phyloP scores from a whole-genome alignment of 495 filamentous ascomycete genomes.

The Talaromyces proteolyticus region DNA sequence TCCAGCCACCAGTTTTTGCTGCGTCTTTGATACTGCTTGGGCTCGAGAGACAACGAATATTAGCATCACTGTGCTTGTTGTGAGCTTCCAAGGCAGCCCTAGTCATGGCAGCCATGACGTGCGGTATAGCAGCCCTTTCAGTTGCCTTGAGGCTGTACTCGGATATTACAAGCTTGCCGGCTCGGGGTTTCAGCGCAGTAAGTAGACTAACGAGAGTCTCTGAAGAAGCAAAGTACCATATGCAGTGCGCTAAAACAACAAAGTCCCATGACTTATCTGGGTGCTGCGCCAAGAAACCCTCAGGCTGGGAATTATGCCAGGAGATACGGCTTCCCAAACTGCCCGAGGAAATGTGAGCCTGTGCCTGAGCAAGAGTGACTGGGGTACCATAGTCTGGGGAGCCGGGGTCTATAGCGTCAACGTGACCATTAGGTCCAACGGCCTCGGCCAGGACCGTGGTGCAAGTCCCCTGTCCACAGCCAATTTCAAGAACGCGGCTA shows the following conservation, averaged over 20 bases:
- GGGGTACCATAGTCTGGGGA: slow-evolving; percentile 40
- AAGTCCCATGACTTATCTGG: slow-evolving; percentile 27
- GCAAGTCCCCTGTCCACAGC: slow-evolving; percentile 49
- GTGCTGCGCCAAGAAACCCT: slow-evolving; percentile 16
- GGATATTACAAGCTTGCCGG: slow-evolving; percentile 26
- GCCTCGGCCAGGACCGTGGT: slow-evolving; percentile 39
- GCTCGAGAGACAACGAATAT: slow-evolving; percentile 39
- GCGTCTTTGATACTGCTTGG: slow-evolving; percentile 22
- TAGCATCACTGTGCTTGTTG: slow-evolving; percentile 20
- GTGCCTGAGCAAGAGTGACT: slow-evolving; percentile 29
- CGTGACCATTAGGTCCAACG: slow-evolving; percentile 32
- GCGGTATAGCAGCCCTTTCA: slow-evolving; percentile 15
- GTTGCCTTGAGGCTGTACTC: slow-evolving; percentile 29
- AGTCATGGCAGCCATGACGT: slow-evolving; percentile 18
- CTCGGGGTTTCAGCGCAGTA: slow-evolving; percentile 20
- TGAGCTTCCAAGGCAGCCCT: slow-evolving; percentile 18
- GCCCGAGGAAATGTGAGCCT: slow-evolving; percentile 23
- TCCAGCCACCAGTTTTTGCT: slow-evolving; percentile 18
- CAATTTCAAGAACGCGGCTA: slow-evolving; percentile 43
- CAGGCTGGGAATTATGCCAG: slow-evolving; percentile 27
- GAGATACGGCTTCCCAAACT: slow-evolving; percentile 31
- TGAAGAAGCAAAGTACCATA: slow-evolving; percentile 42
- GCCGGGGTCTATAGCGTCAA: slow-evolving; percentile 45
- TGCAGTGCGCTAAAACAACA: slow-evolving; percentile 40
- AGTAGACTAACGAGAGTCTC: slow-evolving; percentile 23